Evolutionary conservation across 139 green algal species (phyloP).

Genomic region (Closterium sp.): DNA sequence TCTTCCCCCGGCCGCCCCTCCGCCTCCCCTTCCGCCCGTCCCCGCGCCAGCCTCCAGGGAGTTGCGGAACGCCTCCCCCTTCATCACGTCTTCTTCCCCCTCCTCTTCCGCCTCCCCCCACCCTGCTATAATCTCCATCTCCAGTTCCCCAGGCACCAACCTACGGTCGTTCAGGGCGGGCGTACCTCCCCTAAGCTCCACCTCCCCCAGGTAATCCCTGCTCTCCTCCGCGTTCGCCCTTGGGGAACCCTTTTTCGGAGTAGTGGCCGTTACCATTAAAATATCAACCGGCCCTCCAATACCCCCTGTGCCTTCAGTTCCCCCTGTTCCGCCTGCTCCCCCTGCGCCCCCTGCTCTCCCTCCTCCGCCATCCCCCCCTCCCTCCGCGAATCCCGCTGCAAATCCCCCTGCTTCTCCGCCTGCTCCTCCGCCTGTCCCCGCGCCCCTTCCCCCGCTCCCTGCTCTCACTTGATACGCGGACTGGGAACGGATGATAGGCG

Average conservation of each 20-base stretch:
- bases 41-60: neutral
- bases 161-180: neutral
- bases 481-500: neutral
- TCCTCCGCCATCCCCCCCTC: too few species aligned
- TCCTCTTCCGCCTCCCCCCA: neutral
- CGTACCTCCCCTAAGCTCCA: neutral
- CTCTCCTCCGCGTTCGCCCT: neutral
- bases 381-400: neutral
- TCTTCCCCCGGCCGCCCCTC: neutral
- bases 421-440: neutral
- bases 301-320: neutral
- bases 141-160: neutral
- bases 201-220: neutral
- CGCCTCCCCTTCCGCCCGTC: neutral
- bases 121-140: neutral
- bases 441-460: neutral
- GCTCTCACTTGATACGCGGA: neutral
- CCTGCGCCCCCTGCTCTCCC: too few species aligned
- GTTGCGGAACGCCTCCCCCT: neutral
- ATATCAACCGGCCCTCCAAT: neutral
- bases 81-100: neutral
- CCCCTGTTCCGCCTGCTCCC: too few species aligned
- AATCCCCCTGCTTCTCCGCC: neutral
- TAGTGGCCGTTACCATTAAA: neutral
- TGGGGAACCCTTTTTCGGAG: neutral